Evolutionary conservation across 2,329 filamentous ascomycete species (phyloP).

Genomic region (Diplodia mutila): DNA sequence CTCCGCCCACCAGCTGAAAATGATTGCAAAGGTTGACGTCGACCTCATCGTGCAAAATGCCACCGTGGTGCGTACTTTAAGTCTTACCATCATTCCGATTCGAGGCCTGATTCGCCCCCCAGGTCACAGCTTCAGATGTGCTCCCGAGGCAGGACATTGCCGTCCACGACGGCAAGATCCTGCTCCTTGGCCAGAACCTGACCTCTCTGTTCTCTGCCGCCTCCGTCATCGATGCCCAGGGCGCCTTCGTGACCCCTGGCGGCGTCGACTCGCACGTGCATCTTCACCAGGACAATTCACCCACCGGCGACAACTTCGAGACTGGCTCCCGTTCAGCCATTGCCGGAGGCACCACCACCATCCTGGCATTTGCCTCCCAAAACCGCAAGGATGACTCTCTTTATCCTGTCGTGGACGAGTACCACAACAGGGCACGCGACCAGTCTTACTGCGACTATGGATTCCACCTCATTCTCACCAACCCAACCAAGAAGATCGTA

Average conservation of each 20-base stretch:
- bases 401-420: conserved; percentile 51
- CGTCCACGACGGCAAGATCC: conserved; percentile 52
- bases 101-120: neutral
- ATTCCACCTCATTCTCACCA: conserved; percentile 57
- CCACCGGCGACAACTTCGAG: conserved; percentile 48
- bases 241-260: conserved; percentile 52
- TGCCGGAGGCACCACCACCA: conserved; percentile 62
- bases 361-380: conserved; percentile 62
- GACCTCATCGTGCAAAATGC: conserved; percentile 50
- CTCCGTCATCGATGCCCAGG: conserved; percentile 50
- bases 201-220: conserved; percentile 37
- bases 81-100: neutral
- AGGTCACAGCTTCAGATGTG: conserved; percentile 48
- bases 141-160: conserved; percentile 52
- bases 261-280: conserved; percentile 57
- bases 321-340: conserved; percentile 59
- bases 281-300: conserved; percentile 48
- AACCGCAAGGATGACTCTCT: conserved; percentile 52
- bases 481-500: conserved; percentile 49
- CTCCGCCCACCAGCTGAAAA: neutral
- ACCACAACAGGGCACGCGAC: conserved; percentile 50
- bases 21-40: conserved; percentile 35
- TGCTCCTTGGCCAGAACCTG: conserved; percentile 48
- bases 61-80: conserved; percentile 40
- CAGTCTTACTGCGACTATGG: conserved; percentile 62